Conservation (phyloP, 805 yeast genomes). For the Priceomyces haplophilus region DNA sequence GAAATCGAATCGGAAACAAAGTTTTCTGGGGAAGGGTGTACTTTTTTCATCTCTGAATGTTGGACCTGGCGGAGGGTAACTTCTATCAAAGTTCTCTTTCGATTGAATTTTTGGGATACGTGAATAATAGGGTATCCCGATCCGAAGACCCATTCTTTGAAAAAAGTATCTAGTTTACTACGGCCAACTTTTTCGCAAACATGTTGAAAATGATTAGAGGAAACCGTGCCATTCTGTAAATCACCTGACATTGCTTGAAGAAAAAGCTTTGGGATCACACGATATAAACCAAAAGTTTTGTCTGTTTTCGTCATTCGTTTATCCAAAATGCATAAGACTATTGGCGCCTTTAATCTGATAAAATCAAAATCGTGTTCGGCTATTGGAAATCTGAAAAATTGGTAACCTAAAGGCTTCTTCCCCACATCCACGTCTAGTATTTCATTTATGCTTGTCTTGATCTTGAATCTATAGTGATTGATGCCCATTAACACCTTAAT, state of each 20-base stretch:
- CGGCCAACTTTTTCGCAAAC: conserved; percentile 95
- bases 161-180: conserved; percentile 74
- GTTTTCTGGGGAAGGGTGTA: conserved; percentile 34
- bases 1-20: conserved; percentile 47
- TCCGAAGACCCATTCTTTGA: conserved; percentile 90
- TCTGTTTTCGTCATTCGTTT: conserved; percentile 95
- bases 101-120: conserved; percentile 88
- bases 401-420: conserved; percentile 76
- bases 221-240: conserved; percentile 67
- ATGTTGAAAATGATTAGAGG: conserved; percentile 82
- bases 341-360: conserved; percentile 75
- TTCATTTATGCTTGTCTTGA: conserved; percentile 61
- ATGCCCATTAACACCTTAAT: conserved; percentile 70
- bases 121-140: conserved; percentile 86
- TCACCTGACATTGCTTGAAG: conserved; percentile 96
- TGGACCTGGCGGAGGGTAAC: conserved; percentile 93
- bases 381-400: conserved; percentile 64
- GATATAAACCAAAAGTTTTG: conserved; percentile 83
- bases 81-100: conserved; percentile 89
- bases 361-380: conserved; percentile 61
- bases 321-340: conserved; percentile 80
- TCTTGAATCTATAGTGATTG: conserved; percentile 73
- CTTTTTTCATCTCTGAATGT: conserved; percentile 48
- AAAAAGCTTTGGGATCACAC: conserved; percentile 88
- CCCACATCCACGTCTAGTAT: conserved; percentile 75